Base-by-base conservation (phyloP, 495 filamentous ascomycete species). In the Pyrenula aspistea region DNA sequence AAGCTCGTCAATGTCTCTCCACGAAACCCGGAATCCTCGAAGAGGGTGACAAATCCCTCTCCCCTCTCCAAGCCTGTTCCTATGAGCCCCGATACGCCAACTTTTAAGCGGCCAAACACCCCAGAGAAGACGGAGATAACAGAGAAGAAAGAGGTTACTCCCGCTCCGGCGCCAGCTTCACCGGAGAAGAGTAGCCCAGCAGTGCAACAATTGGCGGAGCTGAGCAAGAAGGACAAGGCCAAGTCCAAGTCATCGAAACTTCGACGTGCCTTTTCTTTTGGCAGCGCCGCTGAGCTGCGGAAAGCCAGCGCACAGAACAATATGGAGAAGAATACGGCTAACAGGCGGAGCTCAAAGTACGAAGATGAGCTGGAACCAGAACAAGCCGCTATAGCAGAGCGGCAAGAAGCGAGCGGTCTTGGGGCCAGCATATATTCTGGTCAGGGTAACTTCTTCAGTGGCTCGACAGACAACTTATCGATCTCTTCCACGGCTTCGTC, bases 401-500 rank as follows among this genome's bases (percentile, higher is more conserved):
- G 86, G 60, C 93, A 99, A 67, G 93, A 99, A 71, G 89, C 84
- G 53, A 85, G 82, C 54, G 93, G 93, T 12, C 80, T 97, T 58
- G 94, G 94, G 42, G 89, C 86, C 62, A 91, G 85, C 62, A 97
- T 99, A 62, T 99, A 99, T 70, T 83, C 83, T 48, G 89, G 91
- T 24, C 90, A 93, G 60, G 85, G 85, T 19, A 83, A 85, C 59
- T 80, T 92, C 58, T 96, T 96, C 68, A 78, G 84, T 22, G 88
- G 90, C 22, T 98, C 93, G 24, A 97, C 91, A 8, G 93, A 99
- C 72, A 96, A 97, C 59, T 68, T 99, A 15, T 97, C 94, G 2
- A 90, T 99, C 55, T 96, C 92, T 2, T 97, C 94, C 12, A 97
- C 93, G 19, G 93, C 93, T 24, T 97, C 94, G 4, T 99, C 93